phyloP scores from a whole-genome alignment of 2,329 filamentous ascomycete species.

The Mycocentrospora acerina region DNA sequence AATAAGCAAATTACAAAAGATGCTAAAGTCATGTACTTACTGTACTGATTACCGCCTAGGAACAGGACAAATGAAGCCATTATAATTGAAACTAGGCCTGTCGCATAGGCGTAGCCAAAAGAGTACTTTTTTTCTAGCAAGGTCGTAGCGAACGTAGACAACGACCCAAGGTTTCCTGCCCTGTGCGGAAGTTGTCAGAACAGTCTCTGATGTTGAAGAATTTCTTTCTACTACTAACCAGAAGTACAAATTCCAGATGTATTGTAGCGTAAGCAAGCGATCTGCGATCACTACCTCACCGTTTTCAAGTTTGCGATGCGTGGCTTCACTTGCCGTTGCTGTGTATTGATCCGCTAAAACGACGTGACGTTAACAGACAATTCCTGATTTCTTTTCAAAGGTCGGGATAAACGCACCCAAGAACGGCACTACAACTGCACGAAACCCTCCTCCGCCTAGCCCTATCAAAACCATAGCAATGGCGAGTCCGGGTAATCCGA shows the following conservation, averaged over 20 bases:
- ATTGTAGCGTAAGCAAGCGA: constrained; percentile 38
- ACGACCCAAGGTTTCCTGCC: constrained; percentile 51
- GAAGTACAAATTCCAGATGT: constrained; percentile 44
- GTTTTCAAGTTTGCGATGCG: constrained; percentile 23
- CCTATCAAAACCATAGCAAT: constrained; percentile 41
- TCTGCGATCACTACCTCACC: constrained; percentile 38
- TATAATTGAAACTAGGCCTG: no score
- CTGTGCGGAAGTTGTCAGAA: constrained; percentile 65
- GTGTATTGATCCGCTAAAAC: constrained; percentile 42
- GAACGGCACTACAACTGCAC: constrained; percentile 39
- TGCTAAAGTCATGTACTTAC: no score
- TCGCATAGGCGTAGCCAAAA: no score
- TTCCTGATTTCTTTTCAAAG: no score
- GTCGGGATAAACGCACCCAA: no score
- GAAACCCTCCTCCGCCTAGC: constrained; percentile 42
- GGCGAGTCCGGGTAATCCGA: constrained; percentile 29
- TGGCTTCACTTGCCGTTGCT: constrained; percentile 16
- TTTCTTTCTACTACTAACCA: constrained; percentile 60
- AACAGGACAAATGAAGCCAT: no score
- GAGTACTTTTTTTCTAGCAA: no score
- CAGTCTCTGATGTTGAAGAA: constrained; percentile 68
- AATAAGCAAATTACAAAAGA: no score
- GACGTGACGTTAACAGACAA: no score
- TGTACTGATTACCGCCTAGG: no score
- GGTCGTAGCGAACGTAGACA: no score